These are phyloP conservation scores for Neurospora sp. DNA, from an alignment of 495 filamentous ascomycete genomes.

Conservation along the genomic window DNA sequence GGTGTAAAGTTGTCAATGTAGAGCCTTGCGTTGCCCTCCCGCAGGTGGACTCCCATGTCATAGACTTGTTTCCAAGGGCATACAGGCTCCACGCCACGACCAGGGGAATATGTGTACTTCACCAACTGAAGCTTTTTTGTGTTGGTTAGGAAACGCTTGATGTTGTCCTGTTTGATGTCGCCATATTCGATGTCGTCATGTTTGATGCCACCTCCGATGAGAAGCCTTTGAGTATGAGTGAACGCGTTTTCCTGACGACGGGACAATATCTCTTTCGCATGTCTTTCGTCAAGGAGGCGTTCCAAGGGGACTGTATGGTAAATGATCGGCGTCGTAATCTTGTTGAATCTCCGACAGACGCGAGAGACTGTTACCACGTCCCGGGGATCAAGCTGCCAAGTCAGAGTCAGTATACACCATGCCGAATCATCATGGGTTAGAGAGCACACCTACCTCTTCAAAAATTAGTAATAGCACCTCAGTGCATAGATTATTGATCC, in stretches of 20 bases:
- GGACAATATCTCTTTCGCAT: slow-evolving; percentile 8
- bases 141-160: not conserved
- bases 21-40: not conserved
- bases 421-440: not conserved
- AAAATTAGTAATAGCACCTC: slow-evolving; percentile 19
- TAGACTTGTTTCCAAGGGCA: not conserved
- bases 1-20: not conserved
- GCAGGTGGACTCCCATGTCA: not conserved
- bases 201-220: not conserved
- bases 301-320: slow-evolving; percentile 17
- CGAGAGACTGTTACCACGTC: not conserved
- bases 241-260: slow-evolving; percentile 8
- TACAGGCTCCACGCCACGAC: not conserved
- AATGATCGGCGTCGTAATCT: slow-evolving; percentile 16
- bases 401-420: not conserved
- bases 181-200: not conserved
- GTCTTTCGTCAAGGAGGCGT: slow-evolving; percentile 9
- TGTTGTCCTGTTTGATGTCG: not conserved
- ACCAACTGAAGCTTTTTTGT: not conserved
- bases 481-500: slow-evolving; percentile 13
- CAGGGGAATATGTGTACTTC: not conserved
- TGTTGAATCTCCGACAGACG: slow-evolving; percentile 13
- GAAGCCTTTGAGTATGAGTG: slow-evolving; percentile 17
- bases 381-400: not conserved
- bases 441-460: slow-evolving; percentile 11